Evolutionary conservation across 1,139 yeast species (phyloP).

Genomic region (Candida pseudoviswanathii): DNA sequence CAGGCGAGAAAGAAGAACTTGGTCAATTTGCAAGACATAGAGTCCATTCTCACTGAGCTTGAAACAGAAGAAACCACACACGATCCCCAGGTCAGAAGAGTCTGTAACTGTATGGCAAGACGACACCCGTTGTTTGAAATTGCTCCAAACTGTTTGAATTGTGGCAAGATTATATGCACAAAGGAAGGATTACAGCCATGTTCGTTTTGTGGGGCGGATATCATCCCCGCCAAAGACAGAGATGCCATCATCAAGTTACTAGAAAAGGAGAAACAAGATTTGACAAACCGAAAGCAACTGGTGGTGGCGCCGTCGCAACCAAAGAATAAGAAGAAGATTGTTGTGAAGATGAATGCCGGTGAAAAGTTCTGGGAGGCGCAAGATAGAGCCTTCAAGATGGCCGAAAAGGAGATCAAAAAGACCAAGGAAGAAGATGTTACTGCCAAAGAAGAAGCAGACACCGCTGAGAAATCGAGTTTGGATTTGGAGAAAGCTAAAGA

Average conservation of each 20-base stretch:
- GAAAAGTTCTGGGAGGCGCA: constrained; percentile 71
- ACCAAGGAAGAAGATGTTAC: constrained; percentile 34
- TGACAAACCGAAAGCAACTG: constrained; percentile 14
- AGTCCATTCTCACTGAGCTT: constrained; percentile 39
- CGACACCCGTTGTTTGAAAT: constrained; percentile 86
- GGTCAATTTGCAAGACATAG: constrained; percentile 60
- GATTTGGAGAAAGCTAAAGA: constrained; percentile 70
- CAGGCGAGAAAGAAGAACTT: constrained; percentile 40
- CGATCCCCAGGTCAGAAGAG: constrained; percentile 21
- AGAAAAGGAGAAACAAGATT: constrained; percentile 43
- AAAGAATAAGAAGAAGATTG: constrained; percentile 39
- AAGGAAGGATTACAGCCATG: constrained; percentile 93
- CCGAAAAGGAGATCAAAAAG: constrained; percentile 41
- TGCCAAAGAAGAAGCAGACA: constrained; percentile 33
- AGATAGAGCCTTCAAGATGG: constrained; percentile 58
- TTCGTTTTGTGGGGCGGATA: constrained; percentile 72
- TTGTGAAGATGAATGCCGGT: constrained; percentile 57
- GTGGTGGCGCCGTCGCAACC: constrained; percentile 19
- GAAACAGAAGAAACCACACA: constrained; percentile 27
- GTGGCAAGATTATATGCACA: constrained; percentile 91
- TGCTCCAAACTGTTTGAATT: constrained; percentile 90
- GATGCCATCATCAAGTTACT: constrained; percentile 58
- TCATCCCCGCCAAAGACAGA: constrained; percentile 63
- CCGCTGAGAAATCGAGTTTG: constrained; percentile 41
- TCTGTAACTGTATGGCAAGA: constrained; percentile 82